Evolutionary conservation across 208 protist species (phyloP), one percentile per base, ranked within the genome.

Genomic region (Crithidia expoeki): DNA sequence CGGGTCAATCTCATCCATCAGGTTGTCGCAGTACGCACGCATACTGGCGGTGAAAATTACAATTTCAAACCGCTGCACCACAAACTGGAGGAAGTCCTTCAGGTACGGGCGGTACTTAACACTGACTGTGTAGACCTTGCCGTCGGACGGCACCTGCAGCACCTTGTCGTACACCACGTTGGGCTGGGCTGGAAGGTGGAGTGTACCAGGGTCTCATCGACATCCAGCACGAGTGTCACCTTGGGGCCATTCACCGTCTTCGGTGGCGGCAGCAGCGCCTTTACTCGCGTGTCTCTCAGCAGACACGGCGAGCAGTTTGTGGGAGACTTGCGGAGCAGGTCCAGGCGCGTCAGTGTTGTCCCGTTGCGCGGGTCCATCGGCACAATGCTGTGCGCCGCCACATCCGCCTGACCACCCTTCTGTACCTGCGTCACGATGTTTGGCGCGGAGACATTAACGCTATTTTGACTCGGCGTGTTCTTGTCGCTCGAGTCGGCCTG

Each of bases 31-130:
- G 67, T 89, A 92, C 16, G 62, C 59, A 2, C 71, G 72, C 33
- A 86, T 50, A 59, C 86, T 92, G 0, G 81, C 83, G 0, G 83
- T 89, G 57, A 92, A 89, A 28, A 92, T 81, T n/a, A 89, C 78
- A 36, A 92, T 72, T 62, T 92, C 81, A 51, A 89, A 89, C 11
- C 63, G 63, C 1, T 68, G 55, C 16, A 72, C 66, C 9, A 89
- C 67, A 67, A 84, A 81, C 25, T 72, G 63, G 4, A 92, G 50
- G 59, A 92, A 92, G n/a, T 84, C 80, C 4, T 68, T 38, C 30
- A 89, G 68, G 47, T 83, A 86, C 0, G 84, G 84, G 14, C 86
- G 72, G 57, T 73, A 86, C 55, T 81, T 79, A 19, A 92, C 82
- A 47, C 79, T 86, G 32, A 88, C 71, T 1, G 68, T 75, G 55